Evolutionary conservation across 192 early-diverging fungal genomes (phyloP).

Genomic region (Funneliformis mosseae): DNA sequence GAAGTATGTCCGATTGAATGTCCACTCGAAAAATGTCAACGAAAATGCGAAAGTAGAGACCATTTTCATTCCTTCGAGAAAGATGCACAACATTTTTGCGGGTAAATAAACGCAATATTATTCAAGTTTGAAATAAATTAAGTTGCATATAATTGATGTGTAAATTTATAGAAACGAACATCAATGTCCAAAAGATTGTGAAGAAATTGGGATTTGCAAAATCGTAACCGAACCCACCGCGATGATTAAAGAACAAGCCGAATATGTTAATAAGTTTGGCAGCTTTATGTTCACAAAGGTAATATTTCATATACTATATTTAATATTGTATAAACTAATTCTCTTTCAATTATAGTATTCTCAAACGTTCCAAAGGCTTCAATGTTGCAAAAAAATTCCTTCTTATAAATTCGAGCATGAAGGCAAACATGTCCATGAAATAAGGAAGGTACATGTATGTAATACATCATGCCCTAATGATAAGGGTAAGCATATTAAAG

Average conservation of each 20-base stretch:
- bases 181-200: conserved; percentile 32
- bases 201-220: conserved; percentile 32
- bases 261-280: conserved; percentile 37
- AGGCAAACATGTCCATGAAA: conserved; percentile 37
- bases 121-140: background rate
- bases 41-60: conserved; percentile 11
- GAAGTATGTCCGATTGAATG: conserved; percentile 31
- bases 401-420: conserved; percentile 37
- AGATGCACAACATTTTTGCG: conserved; percentile 20
- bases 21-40: conserved; percentile 6
- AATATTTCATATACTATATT: conserved; percentile 21
- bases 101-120: conserved; percentile 7
- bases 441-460: conserved; percentile 36
- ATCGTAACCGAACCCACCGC: conserved; percentile 28
- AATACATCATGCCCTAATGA: conserved; percentile 38
- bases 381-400: conserved; percentile 42
- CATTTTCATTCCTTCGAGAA: conserved; percentile 26
- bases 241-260: conserved; percentile 43
- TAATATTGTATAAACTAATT: background rate
- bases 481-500: conserved; percentile 14
- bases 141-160: background rate
- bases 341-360: conserved; percentile 29
- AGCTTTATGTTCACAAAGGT: conserved; percentile 36
- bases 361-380: conserved; percentile 34
- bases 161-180: conserved; percentile 28